Evolutionary conservation across 164 flowering plant genomes (phyloP).

Genomic region (Sextonia rubra): DNA sequence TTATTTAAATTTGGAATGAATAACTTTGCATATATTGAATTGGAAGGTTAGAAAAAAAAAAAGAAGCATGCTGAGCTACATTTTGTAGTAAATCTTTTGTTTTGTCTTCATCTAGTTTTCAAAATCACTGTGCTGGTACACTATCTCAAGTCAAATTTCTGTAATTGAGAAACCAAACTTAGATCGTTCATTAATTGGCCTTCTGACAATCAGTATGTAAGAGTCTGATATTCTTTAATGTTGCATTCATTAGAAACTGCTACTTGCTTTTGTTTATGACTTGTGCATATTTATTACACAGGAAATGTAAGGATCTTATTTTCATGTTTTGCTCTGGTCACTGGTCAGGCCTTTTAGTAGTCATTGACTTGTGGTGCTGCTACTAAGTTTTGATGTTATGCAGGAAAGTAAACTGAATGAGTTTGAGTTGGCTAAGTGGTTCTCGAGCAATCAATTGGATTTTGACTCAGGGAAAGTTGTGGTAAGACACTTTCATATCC

Average conservation of each 20-base stretch:
- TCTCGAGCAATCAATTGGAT: constrained; percentile 57
- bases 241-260: neutral
- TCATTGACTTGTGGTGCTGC: constrained; percentile 1
- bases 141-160: neutral
- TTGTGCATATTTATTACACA: neutral
- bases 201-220: neutral
- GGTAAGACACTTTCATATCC: constrained; percentile 36
- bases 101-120: neutral
- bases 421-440: constrained; percentile 59
- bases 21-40: too few species aligned
- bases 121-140: neutral
- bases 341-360: neutral
- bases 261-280: neutral
- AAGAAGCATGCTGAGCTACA: neutral
- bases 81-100: neutral
- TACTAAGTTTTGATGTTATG: constrained; percentile 13
- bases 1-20: too few species aligned
- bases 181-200: neutral
- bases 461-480: constrained; percentile 69
- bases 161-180: neutral
- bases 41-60: too few species aligned
- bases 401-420: constrained; percentile 46
- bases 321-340: neutral
- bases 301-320: neutral
- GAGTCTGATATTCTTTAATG: neutral